These are phyloP conservation scores for Citrus australasica DNA, from an alignment of 345 rosid species.

Conservation along the genomic window DNA sequence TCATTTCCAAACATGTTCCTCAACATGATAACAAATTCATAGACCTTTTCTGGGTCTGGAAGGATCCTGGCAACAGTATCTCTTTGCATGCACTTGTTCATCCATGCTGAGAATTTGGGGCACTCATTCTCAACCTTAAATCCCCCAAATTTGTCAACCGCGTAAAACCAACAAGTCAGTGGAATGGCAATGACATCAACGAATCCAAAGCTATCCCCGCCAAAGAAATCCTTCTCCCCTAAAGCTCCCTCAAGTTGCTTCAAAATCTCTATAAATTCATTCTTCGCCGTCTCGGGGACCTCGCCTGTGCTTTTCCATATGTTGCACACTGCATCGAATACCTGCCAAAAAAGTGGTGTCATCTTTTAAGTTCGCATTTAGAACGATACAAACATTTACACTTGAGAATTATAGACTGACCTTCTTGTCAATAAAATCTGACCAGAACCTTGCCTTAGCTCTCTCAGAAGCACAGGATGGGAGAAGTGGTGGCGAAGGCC, in stretches of 20 bases:
- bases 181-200: slow-evolving; percentile 46
- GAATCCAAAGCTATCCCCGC: slow-evolving; percentile 50
- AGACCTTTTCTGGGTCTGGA: too few relatives aligned
- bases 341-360: slow-evolving; percentile 13
- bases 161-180: slow-evolving; percentile 42
- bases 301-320: slow-evolving; percentile 46
- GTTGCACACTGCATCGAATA: slow-evolving; percentile 30
- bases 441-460: slow-evolving; percentile 70
- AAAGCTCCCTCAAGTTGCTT: slow-evolving; percentile 52
- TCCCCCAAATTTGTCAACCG: not conserved
- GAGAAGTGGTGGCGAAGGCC: slow-evolving; percentile 49
- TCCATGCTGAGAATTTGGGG: too few relatives aligned
- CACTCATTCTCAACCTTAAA: too few relatives aligned
- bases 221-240: slow-evolving; percentile 52
- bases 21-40: too few relatives aligned
- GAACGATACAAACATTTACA: too few relatives aligned
- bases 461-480: slow-evolving; percentile 46
- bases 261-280: slow-evolving; percentile 43
- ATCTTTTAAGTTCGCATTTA: too few relatives aligned
- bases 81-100: too few relatives aligned
- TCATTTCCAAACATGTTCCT: too few relatives aligned
- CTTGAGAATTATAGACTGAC: slow-evolving; percentile 11
- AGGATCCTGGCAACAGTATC: too few relatives aligned
- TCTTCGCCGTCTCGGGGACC: slow-evolving; percentile 36
- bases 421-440: slow-evolving; percentile 67